phyloP scores from a whole-genome alignment of 257 asterid species.

The Ilex aquifolium region DNA sequence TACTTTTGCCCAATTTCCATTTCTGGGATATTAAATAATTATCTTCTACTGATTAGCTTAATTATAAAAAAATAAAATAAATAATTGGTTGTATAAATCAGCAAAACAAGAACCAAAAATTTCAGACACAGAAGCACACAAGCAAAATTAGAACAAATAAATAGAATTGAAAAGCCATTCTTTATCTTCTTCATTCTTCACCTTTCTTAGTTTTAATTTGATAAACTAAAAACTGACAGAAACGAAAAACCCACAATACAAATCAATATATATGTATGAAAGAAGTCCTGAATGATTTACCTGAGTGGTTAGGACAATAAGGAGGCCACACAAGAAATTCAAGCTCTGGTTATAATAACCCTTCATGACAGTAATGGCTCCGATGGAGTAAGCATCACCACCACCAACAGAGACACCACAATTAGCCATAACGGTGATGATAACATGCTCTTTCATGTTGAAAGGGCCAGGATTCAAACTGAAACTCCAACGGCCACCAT shows the following conservation, averaged over 20 bases:
- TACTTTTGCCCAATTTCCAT: no score
- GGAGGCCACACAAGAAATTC: slow-evolving; percentile 63
- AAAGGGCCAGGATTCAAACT: slow-evolving; percentile 90
- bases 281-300: slow-evolving; percentile 17
- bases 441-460: slow-evolving; percentile 84
- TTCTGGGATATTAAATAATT: no score
- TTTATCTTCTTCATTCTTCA: no score
- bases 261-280: not conserved
- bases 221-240: not conserved
- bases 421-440: slow-evolving; percentile 90
- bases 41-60: no score
- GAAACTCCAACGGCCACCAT: slow-evolving; percentile 65
- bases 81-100: no score
- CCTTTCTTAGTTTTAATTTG: no score
- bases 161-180: slow-evolving; percentile 4
- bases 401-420: slow-evolving; percentile 98
- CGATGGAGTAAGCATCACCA: slow-evolving; percentile 96
- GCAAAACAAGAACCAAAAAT: no score
- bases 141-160: not conserved
- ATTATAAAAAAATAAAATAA: no score
- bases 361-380: slow-evolving; percentile 97
- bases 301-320: slow-evolving; percentile 92
- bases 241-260: not conserved
- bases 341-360: slow-evolving; percentile 83
- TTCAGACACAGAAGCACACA: no score